phyloP scores from a whole-genome alignment of 495 filamentous ascomycete species.

The Evansstolkia leycettana region DNA sequence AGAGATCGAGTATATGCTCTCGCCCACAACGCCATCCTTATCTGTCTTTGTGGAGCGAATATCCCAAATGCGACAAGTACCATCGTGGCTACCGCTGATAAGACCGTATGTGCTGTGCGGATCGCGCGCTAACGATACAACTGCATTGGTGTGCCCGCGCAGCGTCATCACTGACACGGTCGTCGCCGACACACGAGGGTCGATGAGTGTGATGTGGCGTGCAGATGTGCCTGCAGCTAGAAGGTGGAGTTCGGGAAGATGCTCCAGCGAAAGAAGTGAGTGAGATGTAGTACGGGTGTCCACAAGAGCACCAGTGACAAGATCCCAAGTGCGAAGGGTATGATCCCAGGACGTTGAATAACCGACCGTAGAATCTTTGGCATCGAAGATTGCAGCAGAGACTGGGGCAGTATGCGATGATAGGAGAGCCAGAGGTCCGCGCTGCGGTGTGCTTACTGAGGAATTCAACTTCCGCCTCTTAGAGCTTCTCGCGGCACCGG shows the following conservation, averaged over 20 bases:
- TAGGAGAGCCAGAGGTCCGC: constrained; percentile 67
- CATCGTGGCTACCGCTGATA: constrained; percentile 75
- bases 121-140: constrained; percentile 55
- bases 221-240: constrained; percentile 77
- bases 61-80: constrained; percentile 88
- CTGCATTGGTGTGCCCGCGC: constrained; percentile 77
- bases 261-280: constrained; percentile 61
- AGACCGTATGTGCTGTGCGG: constrained; percentile 68
- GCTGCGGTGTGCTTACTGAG: constrained; percentile 50
- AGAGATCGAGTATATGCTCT: constrained; percentile 70
- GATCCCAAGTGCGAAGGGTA: constrained; percentile 80
- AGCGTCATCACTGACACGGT: constrained; percentile 75
- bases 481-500: constrained; percentile 37
- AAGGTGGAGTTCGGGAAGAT: constrained; percentile 53
- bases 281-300: constrained; percentile 73
- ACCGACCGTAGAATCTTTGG: constrained; percentile 69
- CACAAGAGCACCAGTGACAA: constrained; percentile 60
- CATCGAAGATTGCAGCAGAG: constrained; percentile 69
- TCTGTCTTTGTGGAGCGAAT: constrained; percentile 58
- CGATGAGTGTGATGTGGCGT: constrained; percentile 80
- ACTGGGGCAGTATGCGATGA: constrained; percentile 59
- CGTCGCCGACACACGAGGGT: constrained; percentile 65
- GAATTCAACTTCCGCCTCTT: constrained; percentile 72
- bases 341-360: constrained; percentile 88
- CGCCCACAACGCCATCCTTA: constrained; percentile 56